Conservation (phyloP, 1,284 basidiomycete genomes). For the Amylostereum chailletii region DNA sequence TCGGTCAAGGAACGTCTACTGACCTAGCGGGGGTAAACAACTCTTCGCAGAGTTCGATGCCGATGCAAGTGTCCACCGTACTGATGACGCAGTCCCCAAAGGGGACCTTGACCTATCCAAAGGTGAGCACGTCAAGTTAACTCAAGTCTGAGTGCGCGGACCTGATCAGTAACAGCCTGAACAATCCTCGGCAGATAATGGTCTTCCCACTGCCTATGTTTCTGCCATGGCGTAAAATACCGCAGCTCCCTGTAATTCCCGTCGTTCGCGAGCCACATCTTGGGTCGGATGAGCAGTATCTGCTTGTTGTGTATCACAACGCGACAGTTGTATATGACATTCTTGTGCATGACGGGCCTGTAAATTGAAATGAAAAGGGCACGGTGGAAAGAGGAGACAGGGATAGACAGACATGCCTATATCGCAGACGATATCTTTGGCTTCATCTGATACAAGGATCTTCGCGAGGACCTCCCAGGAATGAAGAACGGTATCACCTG, state of each 20-base stretch:
- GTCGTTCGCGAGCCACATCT: slow-evolving; percentile 99
- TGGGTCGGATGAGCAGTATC: slow-evolving; percentile 91
- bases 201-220: slow-evolving; percentile 81
- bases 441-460: slow-evolving; percentile 73
- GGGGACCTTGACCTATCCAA: slow-evolving; percentile 67
- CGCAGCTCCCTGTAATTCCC: slow-evolving; percentile 96
- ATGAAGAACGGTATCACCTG: slow-evolving; percentile 91
- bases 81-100: slow-evolving; percentile 95
- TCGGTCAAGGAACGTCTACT: slow-evolving; percentile 3
- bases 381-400: background rate
- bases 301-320: slow-evolving; percentile 80
- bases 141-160: slow-evolving; percentile 20
- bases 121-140: background rate
- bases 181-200: slow-evolving; percentile 87
- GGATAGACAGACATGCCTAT: slow-evolving; percentile 74
- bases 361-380: background rate
- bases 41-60: slow-evolving; percentile 95
- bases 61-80: slow-evolving; percentile 92
- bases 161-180: slow-evolving; percentile 83
- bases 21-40: slow-evolving; percentile 94
- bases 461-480: slow-evolving; percentile 93
- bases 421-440: slow-evolving; percentile 81
- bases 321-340: slow-evolving; percentile 95
- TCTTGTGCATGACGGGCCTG: slow-evolving; percentile 95
- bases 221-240: slow-evolving; percentile 95